Base-by-base conservation (phyloP, 139 green algal genomes). In the Picochlorum sp. region DNA sequence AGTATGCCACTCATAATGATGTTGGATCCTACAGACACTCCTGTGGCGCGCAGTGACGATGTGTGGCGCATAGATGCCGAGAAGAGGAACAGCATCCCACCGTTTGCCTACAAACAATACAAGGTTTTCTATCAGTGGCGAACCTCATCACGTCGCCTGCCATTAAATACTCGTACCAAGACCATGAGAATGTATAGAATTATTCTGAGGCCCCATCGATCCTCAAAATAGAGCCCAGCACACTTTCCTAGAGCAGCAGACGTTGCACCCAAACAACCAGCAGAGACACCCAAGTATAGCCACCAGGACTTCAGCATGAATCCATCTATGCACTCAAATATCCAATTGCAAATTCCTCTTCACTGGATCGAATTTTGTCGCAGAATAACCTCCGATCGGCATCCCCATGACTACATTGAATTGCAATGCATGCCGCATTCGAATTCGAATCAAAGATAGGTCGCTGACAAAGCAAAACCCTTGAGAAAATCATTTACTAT, bases 151-250 rank as follows among this genome's bases (percentile, higher is more conserved):
- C 34, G 8, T 41, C 8, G 8, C 8, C 7, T 41, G 8, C 34
- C 7, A 41, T 41, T 11, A 41, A 41, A 11, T 13, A 9, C 34
- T 11, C 34, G 16, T 21, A 54, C 47, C n/a, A 54, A 21, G 2
- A 54, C 47, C 47, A 54, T 54, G 47, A 54, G 47, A 26, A 54
- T 20, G n/a, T 54, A 54, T 20, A 54, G n/a, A 26, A 54, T 9
- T 21, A 21, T 20, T 54, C 47, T 20, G n/a, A 54, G 47, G n/a
- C 16, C n/a, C 47, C 47, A 54, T 54, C 15, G 47, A 26, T 54
- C 47, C 16, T 54, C 47, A 26, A 21, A 54, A 21, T 26, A 54
- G 47, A 20, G 16, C 18, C 47, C 47, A 26, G 47, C 47, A 21
- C 16, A 54, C n/a, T 54, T 54, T 54, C 47, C 47, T 26, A 20